Percentiles rank a stretch among this genome's conserved stretches.
Evolutionary conservation across 2,329 filamentous ascomycete species (phyloP).

Genomic region (Beauveria caledonica): DNA sequence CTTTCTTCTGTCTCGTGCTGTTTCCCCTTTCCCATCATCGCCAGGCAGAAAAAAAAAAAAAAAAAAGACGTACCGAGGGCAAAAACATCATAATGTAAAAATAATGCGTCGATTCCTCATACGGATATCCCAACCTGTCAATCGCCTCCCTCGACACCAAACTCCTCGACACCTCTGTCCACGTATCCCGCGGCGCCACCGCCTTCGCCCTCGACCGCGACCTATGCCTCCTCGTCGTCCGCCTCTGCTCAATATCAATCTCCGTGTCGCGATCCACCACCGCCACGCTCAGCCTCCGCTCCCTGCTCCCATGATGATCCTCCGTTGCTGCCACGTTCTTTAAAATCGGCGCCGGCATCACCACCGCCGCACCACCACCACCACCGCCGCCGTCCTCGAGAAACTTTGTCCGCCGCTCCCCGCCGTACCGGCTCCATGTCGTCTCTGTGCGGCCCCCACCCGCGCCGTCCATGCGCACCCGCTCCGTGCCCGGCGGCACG

Average conservation of each 20-base stretch:
- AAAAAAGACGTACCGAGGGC: conserved; percentile 58
- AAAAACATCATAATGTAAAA: conserved; percentile 93
- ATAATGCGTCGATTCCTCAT: conserved; percentile 80
- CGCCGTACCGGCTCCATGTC: conserved; percentile 72
- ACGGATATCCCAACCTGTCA: conserved; percentile 75
- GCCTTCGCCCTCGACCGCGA: conserved; percentile 29
- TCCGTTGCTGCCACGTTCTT: conserved; percentile 14
- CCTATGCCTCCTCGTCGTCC: conserved; percentile 38
- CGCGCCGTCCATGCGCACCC: conserved; percentile 72
- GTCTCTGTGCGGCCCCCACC: conserved; percentile 70
- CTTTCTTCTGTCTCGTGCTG: neutral
- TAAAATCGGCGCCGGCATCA: conserved; percentile 15
- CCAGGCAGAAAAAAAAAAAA: neutral
- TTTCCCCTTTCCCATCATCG: neutral
- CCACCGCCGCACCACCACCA: neutral
- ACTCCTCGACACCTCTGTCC: conserved; percentile 97
- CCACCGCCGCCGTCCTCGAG: conserved; percentile 54
- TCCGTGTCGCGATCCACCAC: conserved; percentile 38
- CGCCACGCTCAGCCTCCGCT: conserved; percentile 36
- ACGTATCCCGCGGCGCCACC: conserved; percentile 58
- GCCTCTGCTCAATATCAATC: conserved; percentile 43
- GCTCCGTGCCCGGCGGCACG: conserved; percentile 74
- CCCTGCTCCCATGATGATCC: conserved; percentile 23
- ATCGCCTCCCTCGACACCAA: conserved; percentile 82
- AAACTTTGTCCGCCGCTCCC: conserved; percentile 67